Evolutionary conservation across 345 rosid genomes (phyloP), one percentile per base, ranked within the genome.

Genomic region (Pistacia atlantica): DNA sequence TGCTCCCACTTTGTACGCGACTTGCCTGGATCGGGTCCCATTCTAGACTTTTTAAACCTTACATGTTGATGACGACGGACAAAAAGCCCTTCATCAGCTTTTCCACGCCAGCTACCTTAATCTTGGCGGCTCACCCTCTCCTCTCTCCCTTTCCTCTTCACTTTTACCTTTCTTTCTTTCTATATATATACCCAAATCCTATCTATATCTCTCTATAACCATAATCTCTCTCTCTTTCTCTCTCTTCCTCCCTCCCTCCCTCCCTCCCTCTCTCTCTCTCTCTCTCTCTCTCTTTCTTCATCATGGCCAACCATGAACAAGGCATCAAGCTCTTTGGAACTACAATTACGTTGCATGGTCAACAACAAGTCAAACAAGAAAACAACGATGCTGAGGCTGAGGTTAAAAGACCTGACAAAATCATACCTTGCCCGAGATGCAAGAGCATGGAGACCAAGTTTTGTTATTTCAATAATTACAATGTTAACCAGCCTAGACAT

Each of bases 401-500:
- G 5, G 93, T 85, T 33, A 93, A 89, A 79, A 86, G 91, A 76
- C 96, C 94, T 20, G 98, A 95, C 75, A 91, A 91, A 90, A 87
- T 91, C 81, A 91, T 93, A 54, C 87, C 98, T 2, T 95, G 99
- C 78, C 99, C 98, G 12, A 84, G 99, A 86, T 95, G 99, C 84
- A 93, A 91, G 78, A 88, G 93, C 91, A 91, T 89, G 94, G 98
- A 95, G 87, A 95, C 98, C 46, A 95, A 95, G 82, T 95, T 95
- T 76, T 95, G 98, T 81, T 95, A 95, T 84, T 95, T 95, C 86
- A 95, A 95, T 72, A 95, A 95, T 73, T 95, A 95, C 90, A 95
- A 95, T 85, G 98, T 95, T 54, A 95, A 95, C 77, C 99, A 93
- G 84, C 99, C 99, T n/a, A 78, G 99, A 66, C 97, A 95, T 75